A percentile compares a stretch with the other conserved stretches of the same genome.
Evolutionary conservation across 2,329 filamentous ascomycete genomes (phyloP).

Genomic region (Colletotrichum sojae): DNA sequence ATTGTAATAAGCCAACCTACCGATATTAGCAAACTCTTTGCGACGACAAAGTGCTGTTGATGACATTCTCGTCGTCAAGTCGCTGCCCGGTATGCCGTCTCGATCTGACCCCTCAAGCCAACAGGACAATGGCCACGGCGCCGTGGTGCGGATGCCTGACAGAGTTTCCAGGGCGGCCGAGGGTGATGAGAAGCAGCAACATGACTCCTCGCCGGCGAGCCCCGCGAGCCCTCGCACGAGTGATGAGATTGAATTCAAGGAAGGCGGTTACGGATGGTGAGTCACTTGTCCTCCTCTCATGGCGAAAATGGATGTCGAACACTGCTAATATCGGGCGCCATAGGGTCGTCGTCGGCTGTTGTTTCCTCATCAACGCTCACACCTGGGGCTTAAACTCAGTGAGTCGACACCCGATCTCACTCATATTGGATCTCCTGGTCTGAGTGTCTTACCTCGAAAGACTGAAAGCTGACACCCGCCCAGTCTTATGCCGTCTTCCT

Average conservation of each 20-base stretch:
- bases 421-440: not conserved
- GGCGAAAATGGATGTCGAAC: not conserved
- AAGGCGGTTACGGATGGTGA: conserved; percentile 74
- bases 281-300: conserved; percentile 28
- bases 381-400: conserved; percentile 83
- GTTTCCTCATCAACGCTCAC: conserved; percentile 75
- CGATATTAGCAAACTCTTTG: not conserved
- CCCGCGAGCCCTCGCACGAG: conserved; percentile 8
- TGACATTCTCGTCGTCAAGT: not conserved
- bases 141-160: conserved; percentile 36
- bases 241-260: conserved; percentile 54
- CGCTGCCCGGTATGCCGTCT: conserved; percentile 38
- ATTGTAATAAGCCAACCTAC: too few species aligned
- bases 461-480: conserved; percentile 12
- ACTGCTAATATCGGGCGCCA: conserved; percentile 5
- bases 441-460: not conserved
- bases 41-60: not conserved
- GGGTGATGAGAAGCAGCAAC: conserved; percentile 27
- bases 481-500: conserved; percentile 71
- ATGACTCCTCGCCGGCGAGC: conserved; percentile 14
- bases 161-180: conserved; percentile 28
- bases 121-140: conserved; percentile 30
- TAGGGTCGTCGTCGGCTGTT: conserved; percentile 68
- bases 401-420: conserved; percentile 42
- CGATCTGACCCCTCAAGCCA: conserved; percentile 5